Evolutionary conservation across 2,329 filamentous ascomycete genomes (phyloP).

Genomic region (Microdochium nivale): DNA sequence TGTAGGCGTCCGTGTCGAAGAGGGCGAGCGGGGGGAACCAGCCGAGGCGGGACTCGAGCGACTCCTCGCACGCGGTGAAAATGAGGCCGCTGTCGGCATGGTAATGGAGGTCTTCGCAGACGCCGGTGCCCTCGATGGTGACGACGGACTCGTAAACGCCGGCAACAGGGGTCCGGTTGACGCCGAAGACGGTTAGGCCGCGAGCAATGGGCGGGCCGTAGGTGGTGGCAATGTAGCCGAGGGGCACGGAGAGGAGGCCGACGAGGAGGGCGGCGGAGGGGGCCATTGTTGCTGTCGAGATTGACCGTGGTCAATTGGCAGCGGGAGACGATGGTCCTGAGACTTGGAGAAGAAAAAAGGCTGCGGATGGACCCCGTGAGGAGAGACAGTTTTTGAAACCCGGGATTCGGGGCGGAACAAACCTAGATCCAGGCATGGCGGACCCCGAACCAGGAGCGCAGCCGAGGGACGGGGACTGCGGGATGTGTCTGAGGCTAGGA

Average conservation of each 20-base stretch:
- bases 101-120: constrained; percentile 54
- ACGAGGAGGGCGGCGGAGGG: background rate
- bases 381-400: no score
- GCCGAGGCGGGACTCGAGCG: constrained; percentile 25
- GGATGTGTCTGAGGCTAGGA: no score
- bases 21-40: constrained; percentile 44
- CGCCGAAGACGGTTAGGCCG: background rate
- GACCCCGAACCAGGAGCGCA: no score
- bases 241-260: background rate
- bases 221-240: background rate
- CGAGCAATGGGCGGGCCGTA: background rate
- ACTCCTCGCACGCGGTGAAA: constrained; percentile 48
- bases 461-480: no score
- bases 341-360: no score
- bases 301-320: background rate
- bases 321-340: no score
- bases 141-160: background rate
- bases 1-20: constrained; percentile 27
- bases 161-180: background rate
- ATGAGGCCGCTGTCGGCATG: constrained; percentile 36
- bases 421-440: no score
- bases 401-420: no score
- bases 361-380: no score
- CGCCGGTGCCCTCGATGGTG: constrained; percentile 36
- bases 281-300: background rate